These are phyloP conservation scores for Metschnikowia picachoensis DNA, from an alignment of 805 yeast genomes.

Conservation along the genomic window DNA sequence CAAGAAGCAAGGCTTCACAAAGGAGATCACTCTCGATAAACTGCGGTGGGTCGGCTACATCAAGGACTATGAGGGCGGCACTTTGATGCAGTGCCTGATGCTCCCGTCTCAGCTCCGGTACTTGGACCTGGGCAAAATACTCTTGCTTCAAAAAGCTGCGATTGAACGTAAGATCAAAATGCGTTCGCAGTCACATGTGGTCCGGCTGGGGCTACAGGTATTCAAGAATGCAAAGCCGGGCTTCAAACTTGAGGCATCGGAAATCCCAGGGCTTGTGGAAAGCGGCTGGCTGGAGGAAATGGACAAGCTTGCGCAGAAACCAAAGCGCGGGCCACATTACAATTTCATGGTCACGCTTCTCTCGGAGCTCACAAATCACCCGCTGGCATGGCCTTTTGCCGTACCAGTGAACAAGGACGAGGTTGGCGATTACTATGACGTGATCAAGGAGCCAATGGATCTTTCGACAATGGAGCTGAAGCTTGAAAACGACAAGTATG, in stretches of 20 bases:
- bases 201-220: slow-evolving; percentile 74
- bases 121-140: slow-evolving; percentile 80
- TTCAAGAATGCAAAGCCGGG: slow-evolving; percentile 63
- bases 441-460: slow-evolving; percentile 98
- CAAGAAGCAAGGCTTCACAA: slow-evolving; percentile 97
- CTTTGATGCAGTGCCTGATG: slow-evolving; percentile 96
- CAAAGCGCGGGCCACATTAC: slow-evolving; percentile 91
- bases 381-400: slow-evolving; percentile 97
- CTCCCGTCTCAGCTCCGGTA: slow-evolving; percentile 77
- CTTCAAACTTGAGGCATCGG: slow-evolving; percentile 34
- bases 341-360: slow-evolving; percentile 87
- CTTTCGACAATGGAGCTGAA: slow-evolving; percentile 92
- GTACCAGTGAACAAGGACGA: slow-evolving; percentile 91
- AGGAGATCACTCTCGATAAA: slow-evolving; percentile 83
- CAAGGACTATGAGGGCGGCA: slow-evolving; percentile 98
- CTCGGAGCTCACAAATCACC: slow-evolving; percentile 87
- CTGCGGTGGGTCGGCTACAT: slow-evolving; percentile 97
- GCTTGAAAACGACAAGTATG: slow-evolving; percentile 87
- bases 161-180: slow-evolving; percentile 77
- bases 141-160: slow-evolving; percentile 88
- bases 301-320: slow-evolving; percentile 94
- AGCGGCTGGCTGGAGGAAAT: slow-evolving; percentile 98
- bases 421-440: slow-evolving; percentile 94
- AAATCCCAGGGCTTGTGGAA: slow-evolving; percentile 86
- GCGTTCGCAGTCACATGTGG: slow-evolving; percentile 72